phyloP scores from a whole-genome alignment of 78 protist genomes.

The Dictyostelium intermedium region DNA sequence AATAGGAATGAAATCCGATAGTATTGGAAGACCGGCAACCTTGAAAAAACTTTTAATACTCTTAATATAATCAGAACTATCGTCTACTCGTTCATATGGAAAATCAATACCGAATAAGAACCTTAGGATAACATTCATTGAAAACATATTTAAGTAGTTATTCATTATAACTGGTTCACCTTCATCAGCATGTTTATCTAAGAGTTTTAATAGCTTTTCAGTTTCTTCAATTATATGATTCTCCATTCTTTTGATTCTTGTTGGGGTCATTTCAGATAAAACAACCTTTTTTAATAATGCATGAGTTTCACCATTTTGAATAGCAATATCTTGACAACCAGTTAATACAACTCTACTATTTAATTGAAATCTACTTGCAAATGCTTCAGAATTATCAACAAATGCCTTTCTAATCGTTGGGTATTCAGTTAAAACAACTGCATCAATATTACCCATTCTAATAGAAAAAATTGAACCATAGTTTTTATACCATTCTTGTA shows the following conservation, averaged over 20 bases:
- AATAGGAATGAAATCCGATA: background rate
- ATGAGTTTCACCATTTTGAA: slow-evolving; percentile 29
- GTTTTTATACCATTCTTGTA: background rate
- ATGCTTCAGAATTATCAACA: background rate
- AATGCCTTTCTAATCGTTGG: slow-evolving; percentile 26
- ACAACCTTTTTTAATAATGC: background rate
- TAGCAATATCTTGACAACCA: background rate
- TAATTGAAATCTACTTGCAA: background rate
- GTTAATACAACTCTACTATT: background rate
- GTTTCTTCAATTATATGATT: background rate
- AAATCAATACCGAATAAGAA: background rate
- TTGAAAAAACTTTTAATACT: background rate
- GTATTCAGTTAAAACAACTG: slow-evolving; percentile 24
- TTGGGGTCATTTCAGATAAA: background rate
- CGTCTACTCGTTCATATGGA: background rate
- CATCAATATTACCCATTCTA: slow-evolving; percentile 18
- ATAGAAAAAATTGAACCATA: slow-evolving; percentile 13
- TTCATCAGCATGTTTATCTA: background rate
- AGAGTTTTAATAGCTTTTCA: background rate
- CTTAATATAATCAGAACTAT: background rate
- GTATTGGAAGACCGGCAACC: background rate
- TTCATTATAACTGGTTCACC: background rate
- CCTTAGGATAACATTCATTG: background rate
- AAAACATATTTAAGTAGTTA: background rate
- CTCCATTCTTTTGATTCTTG: background rate